Percentiles rank a stretch among this genome's conserved stretches.
Evolutionary conservation across 2,329 filamentous ascomycete species (phyloP).

Genomic region (Cytospora chrysosperma): DNA sequence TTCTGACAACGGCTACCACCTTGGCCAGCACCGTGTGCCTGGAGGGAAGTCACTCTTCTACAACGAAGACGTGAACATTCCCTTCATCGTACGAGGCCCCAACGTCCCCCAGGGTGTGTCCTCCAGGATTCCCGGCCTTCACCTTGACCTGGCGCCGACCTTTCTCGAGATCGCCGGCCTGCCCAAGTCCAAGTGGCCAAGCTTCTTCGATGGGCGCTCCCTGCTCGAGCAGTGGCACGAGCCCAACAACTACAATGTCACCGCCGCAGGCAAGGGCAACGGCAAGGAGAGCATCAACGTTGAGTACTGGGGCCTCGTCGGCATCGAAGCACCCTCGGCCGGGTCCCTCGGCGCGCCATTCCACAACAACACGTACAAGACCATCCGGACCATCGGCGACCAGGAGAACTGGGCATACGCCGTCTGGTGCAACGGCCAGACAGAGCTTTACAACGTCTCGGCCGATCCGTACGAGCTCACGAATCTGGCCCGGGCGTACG

Average conservation of each 20-base stretch:
- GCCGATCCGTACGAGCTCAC: conserved; percentile 31
- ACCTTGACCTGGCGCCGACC: conserved; percentile 33
- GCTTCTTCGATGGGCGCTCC: conserved; percentile 33
- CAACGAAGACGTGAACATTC: conserved; percentile 34
- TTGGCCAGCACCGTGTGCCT: conserved; percentile 16
- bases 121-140: conserved; percentile 28
- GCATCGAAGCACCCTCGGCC: conserved; percentile 31
- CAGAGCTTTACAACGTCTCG: conserved; percentile 35
- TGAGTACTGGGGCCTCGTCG: conserved; percentile 31
- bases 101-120: conserved; percentile 26
- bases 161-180: conserved; percentile 33
- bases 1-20: conserved; percentile 22
- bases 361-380: conserved; percentile 32
- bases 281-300: conserved; percentile 30
- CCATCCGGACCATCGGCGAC: conserved; percentile 30
- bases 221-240: conserved; percentile 33
- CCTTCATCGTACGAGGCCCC: conserved; percentile 33
- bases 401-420: conserved; percentile 29
- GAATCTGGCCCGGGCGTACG: conserved; percentile 25
- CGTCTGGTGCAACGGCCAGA: conserved; percentile 33
- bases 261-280: conserved; percentile 17
- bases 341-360: conserved; percentile 36
- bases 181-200: conserved; percentile 24
- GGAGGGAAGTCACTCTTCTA: conserved; percentile 32
- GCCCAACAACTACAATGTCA: conserved; percentile 16